Conservation (phyloP, 768 basidiomycete species). For the Suillus hirtellus region DNA sequence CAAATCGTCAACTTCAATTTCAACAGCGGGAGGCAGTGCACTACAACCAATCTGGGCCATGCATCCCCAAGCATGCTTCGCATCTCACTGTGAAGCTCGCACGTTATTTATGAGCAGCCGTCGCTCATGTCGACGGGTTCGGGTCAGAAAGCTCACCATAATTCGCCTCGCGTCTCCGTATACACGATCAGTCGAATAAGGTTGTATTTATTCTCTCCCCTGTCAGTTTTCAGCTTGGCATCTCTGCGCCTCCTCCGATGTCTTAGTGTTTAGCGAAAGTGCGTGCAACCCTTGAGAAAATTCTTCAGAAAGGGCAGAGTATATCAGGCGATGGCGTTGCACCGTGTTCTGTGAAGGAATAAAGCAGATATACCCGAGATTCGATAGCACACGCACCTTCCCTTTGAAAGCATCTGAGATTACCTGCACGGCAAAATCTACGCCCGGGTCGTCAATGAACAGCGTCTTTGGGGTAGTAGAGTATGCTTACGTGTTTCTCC, state of each 20-base stretch:
- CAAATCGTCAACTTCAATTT: neutral
- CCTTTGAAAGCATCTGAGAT: conserved; percentile 73
- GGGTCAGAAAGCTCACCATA: conserved; percentile 1
- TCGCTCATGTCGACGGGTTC: neutral
- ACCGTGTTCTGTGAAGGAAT: conserved; percentile 55
- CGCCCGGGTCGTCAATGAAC: conserved; percentile 19
- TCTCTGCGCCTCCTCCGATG: conserved; percentile 49
- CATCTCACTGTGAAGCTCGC: conserved; percentile 8
- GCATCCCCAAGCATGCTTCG: neutral
- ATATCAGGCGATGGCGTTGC: conserved; percentile 81
- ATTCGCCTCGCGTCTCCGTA: neutral
- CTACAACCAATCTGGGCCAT: neutral
- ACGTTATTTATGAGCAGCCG: conserved; percentile 6
- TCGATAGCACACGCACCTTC: conserved; percentile 50
- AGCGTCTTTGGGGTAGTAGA: conserved; percentile 19
- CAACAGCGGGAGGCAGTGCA: neutral
- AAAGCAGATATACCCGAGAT: conserved; percentile 14
- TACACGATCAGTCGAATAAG: neutral
- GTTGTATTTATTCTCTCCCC: neutral
- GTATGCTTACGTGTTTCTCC: conserved; percentile 78
- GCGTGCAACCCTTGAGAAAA: conserved; percentile 73
- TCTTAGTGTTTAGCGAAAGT: conserved; percentile 73
- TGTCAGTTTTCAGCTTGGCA: conserved; percentile 18
- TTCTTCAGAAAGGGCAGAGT: conserved; percentile 71
- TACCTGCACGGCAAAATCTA: conserved; percentile 78